A percentile compares a stretch with the other conserved stretches of the same genome.
These are phyloP conservation scores for Cryptococcus depauperatus DNA, from an alignment of 1,284 basidiomycete species.

Conservation along the genomic window DNA sequence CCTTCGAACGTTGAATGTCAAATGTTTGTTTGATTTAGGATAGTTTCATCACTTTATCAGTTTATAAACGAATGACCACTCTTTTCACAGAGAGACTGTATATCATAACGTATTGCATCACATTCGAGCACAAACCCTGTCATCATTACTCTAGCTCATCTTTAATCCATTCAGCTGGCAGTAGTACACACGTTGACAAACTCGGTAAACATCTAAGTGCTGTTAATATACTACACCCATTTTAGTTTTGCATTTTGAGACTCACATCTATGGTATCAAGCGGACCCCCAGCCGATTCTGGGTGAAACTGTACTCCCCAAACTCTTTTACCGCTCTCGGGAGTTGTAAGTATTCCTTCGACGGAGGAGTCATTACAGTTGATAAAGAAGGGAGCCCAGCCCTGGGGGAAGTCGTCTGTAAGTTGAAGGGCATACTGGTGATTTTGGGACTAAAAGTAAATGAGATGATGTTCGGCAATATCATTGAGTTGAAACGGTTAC, in stretches of 20 bases:
- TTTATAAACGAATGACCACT: too few species aligned
- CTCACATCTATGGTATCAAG: constrained; percentile 82
- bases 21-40: too few species aligned
- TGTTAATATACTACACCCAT: neutral
- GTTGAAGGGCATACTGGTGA: constrained; percentile 87
- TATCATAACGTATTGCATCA: too few species aligned
- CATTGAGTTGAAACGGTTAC: constrained; percentile 26
- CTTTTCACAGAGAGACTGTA: too few species aligned
- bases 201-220: constrained; percentile 84
- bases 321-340: constrained; percentile 73
- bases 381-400: constrained; percentile 98
- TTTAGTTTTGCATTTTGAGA: neutral
- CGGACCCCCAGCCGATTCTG: constrained; percentile 85
- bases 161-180: too few species aligned
- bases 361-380: constrained; percentile 91
- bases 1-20: too few species aligned
- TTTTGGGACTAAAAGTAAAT: constrained; percentile 54
- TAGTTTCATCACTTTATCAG: too few species aligned
- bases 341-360: constrained; percentile 95
- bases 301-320: constrained; percentile 96
- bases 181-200: constrained; percentile 80
- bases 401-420: constrained; percentile 84
- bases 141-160: too few species aligned
- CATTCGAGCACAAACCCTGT: too few species aligned
- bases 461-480: neutral